Evolutionary conservation across 441 rosid species (phyloP), one percentile per base, ranked within the genome.

Genomic region (Breynia disticha): DNA sequence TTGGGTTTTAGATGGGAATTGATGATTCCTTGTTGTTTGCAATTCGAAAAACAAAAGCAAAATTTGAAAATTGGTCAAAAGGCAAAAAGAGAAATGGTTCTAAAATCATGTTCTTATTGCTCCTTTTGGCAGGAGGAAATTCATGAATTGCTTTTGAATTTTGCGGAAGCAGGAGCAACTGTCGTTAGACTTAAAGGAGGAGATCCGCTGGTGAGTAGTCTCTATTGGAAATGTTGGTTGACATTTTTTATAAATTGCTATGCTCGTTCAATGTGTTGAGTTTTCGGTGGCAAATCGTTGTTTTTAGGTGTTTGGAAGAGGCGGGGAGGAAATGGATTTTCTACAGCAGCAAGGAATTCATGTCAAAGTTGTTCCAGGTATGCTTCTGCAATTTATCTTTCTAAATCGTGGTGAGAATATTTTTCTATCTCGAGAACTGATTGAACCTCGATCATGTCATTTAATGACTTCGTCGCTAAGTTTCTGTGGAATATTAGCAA

Each of bases 271-370:
- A 41, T 41, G 2, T 6, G 13, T 64, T 20, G 22, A 49, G 28
- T 53, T 49, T 14, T 48, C 28, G 44, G 12, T 67, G 39, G 58
- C 57, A 35, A 50, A 32, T 55, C 61, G 41, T 19, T 43, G 49
- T 54, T 39, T 50, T 42, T 56, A 87, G 95, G 90, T 88, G 1
- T 91, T 91, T 62, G 97, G 97, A 19, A 69, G 95, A 54, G 98
- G 98, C 5, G 96, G 98, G 11, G 96, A 91, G 72, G 98, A 91
- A 74, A 87, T 91, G 94, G 98, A 91, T 76, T 91, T 87, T 71
- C 71, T 91, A 41, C 90, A 78, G 50, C 87, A 78, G 64, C 79
- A 87, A 71, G 96, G 98, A 59, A 87, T 91, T 53, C 79, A 70
- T 60, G 98, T 91, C 46, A 82, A 87, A 70, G 90, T 91, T 62